A percentile compares a stretch with the other conserved stretches of the same genome.
Conservation (phyloP, 305 asterid genomes). For the Ajuga reptans region DNA sequence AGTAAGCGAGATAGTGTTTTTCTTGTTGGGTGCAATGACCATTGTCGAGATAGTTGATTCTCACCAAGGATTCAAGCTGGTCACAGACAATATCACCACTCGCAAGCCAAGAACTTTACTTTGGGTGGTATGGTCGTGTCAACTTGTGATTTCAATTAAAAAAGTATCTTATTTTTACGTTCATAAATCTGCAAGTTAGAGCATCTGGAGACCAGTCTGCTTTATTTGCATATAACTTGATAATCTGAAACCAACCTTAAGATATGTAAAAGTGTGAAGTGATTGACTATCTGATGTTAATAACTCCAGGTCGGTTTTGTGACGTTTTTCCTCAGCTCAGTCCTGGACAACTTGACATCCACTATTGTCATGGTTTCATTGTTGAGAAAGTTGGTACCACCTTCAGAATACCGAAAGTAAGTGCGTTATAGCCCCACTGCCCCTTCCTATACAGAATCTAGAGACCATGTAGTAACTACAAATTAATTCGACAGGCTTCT, state of each 20-base stretch:
- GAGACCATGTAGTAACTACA: neutral
- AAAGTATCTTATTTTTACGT: too few species aligned
- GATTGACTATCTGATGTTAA: constrained; percentile 23
- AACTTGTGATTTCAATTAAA: neutral
- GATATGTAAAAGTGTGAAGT: neutral
- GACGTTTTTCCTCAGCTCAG: constrained; percentile 84
- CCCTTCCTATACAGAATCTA: constrained; percentile 16
- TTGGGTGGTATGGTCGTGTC: constrained; percentile 73
- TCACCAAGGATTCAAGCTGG: constrained; percentile 96
- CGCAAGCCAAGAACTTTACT: constrained; percentile 88
- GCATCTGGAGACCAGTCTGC: neutral
- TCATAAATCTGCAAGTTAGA: neutral
- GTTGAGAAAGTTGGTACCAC: constrained; percentile 88
- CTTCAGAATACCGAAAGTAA: constrained; percentile 93
- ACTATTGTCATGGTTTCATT: constrained; percentile 96
- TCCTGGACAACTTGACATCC: constrained; percentile 94
- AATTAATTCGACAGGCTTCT: constrained; percentile 60
- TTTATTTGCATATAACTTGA: neutral
- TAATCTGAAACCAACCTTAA: neutral
- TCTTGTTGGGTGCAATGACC: constrained; percentile 97
- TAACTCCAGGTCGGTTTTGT: constrained; percentile 76
- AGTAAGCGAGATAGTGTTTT: constrained; percentile 92
- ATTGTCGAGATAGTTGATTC: constrained; percentile 96
- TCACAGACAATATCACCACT: constrained; percentile 89
- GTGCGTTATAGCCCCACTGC: constrained; percentile 22